These are phyloP conservation scores for Thalassiosira livingstoniorum DNA, from an alignment of 352 stramenopile genomes.

Conservation along the genomic window DNA sequence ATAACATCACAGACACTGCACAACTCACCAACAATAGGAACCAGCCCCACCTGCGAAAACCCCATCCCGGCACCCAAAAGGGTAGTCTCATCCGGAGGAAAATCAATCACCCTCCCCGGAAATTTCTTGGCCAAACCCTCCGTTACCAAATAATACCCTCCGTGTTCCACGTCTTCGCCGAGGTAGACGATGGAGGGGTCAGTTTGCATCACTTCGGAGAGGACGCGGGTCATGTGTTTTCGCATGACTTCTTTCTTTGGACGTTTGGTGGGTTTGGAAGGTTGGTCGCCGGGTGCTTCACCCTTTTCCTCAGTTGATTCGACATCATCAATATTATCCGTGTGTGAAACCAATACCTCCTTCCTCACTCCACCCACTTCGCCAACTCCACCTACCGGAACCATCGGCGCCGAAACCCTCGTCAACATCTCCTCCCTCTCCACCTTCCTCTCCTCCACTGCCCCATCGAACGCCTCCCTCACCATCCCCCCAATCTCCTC, in stretches of 20 bases:
- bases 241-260: constrained; percentile 83
- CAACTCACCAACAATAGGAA: constrained; percentile 75
- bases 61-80: constrained; percentile 83
- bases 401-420: constrained; percentile 65
- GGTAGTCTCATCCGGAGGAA: constrained; percentile 88
- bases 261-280: no score
- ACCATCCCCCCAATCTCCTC: constrained; percentile 65
- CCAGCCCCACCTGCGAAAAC: constrained; percentile 83
- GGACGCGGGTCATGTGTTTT: constrained; percentile 84
- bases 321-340: constrained; percentile 1
- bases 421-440: constrained; percentile 78
- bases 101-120: constrained; percentile 77
- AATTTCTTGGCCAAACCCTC: constrained; percentile 79
- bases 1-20: background rate
- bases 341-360: no score
- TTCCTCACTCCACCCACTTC: no score
- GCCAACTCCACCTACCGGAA: constrained; percentile 21
- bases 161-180: constrained; percentile 86
- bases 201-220: constrained; percentile 72
- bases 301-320: constrained; percentile 12
- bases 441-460: constrained; percentile 83
- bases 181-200: constrained; percentile 82
- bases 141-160: constrained; percentile 85
- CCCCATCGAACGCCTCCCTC: constrained; percentile 70
- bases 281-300: no score